A percentile compares a stretch with the other conserved stretches of the same genome.
phyloP scores from a whole-genome alignment of 148 eudicot genomes.

The Vaccinium corymbosum region DNA sequence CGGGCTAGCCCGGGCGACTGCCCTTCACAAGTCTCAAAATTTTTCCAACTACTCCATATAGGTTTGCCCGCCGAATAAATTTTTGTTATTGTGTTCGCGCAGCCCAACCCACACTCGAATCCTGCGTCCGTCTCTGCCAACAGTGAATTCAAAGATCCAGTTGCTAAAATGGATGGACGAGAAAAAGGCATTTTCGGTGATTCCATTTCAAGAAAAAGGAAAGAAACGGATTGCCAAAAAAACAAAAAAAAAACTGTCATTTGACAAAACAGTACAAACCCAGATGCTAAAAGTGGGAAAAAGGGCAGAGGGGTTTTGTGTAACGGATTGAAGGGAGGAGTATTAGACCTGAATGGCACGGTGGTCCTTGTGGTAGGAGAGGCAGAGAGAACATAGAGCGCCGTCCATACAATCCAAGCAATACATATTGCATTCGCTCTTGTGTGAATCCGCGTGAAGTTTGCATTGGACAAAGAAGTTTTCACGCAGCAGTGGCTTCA shows the following conservation, averaged over 20 bases:
- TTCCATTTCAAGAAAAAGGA: neutral
- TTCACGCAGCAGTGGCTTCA: slow-evolving; percentile 55
- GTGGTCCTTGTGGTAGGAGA: slow-evolving; percentile 63
- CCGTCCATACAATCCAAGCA: slow-evolving; percentile 82
- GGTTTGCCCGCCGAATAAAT: too few relatives aligned
- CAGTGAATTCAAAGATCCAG: slow-evolving; percentile 11
- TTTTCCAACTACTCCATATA: too few relatives aligned
- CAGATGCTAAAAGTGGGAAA: neutral
- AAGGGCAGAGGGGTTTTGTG: neutral
- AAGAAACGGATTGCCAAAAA: too few relatives aligned
- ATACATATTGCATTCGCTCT: slow-evolving; percentile 90
- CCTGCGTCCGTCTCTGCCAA: neutral
- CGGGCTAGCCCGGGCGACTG: too few relatives aligned
- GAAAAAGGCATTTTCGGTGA: neutral
- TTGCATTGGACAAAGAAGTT: slow-evolving; percentile 73
- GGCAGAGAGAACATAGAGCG: slow-evolving; percentile 73
- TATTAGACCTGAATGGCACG: slow-evolving; percentile 66
- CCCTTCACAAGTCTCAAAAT: too few relatives aligned
- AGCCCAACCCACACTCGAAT: too few relatives aligned
- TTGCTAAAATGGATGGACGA: neutral
- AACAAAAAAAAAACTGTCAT: neutral
- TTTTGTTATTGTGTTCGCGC: too few relatives aligned
- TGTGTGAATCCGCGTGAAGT: slow-evolving; percentile 71
- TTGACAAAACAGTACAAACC: neutral
- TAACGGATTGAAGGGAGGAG: too few relatives aligned